These are phyloP conservation scores for Schwanniomyces pseudopolymorphus DNA, from an alignment of 805 yeast species.

Conservation along the genomic window DNA sequence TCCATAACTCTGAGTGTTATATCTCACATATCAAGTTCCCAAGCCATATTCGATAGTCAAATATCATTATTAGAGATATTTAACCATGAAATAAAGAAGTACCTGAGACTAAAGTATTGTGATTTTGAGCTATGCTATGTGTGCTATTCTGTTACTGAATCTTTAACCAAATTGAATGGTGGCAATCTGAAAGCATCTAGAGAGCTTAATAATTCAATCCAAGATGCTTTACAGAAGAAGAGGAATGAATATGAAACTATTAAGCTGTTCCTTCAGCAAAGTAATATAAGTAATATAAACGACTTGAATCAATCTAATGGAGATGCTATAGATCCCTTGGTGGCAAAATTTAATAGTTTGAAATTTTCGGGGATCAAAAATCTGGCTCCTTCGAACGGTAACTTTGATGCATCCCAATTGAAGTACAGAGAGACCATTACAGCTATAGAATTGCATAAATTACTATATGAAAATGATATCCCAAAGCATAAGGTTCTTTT, in stretches of 20 bases:
- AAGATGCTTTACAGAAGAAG: slow-evolving; percentile 16
- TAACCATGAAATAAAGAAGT: slow-evolving; percentile 30
- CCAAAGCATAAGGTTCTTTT: slow-evolving; percentile 42
- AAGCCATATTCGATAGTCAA: slow-evolving; percentile 25
- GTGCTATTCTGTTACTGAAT: slow-evolving; percentile 15
- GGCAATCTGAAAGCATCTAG: slow-evolving; percentile 10
- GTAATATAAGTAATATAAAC: neutral
- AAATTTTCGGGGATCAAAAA: neutral
- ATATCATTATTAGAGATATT: slow-evolving; percentile 34
- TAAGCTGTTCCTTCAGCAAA: neutral
- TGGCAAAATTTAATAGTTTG: slow-evolving; percentile 25
- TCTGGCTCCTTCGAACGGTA: neutral
- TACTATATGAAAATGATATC: slow-evolving; percentile 5
- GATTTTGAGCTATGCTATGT: slow-evolving; percentile 39
- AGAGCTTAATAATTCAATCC: slow-evolving; percentile 16
- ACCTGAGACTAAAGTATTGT: slow-evolving; percentile 29
- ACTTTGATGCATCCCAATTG: slow-evolving; percentile 1
- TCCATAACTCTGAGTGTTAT: slow-evolving; percentile 8
- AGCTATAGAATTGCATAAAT: slow-evolving; percentile 15
- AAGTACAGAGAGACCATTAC: slow-evolving; percentile 18
- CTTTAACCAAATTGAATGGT: slow-evolving; percentile 8
- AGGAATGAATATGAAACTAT: slow-evolving; percentile 7
- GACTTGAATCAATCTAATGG: neutral
- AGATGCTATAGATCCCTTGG: slow-evolving; percentile 19
- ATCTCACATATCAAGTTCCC: slow-evolving; percentile 8